Percentiles rank a stretch among this genome's conserved stretches.
Conservation (phyloP, 768 basidiomycete genomes). For the Panellus pusillus region DNA sequence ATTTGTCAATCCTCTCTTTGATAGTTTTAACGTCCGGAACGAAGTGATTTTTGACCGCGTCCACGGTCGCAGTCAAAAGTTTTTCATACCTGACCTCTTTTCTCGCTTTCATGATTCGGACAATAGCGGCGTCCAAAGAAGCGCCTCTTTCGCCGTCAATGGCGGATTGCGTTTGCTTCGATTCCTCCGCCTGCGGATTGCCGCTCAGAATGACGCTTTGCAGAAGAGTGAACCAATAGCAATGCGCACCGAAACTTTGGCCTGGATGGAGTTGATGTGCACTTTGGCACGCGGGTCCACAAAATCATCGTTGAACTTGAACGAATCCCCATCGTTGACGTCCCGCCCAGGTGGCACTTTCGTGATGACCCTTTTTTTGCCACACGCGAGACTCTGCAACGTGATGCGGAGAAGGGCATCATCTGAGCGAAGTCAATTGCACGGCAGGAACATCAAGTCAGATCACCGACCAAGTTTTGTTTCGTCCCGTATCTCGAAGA, state of each 20-base stretch:
- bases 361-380: constrained; percentile 82
- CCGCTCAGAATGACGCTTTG: constrained; percentile 1
- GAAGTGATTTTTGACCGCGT: constrained; percentile 87
- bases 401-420: constrained; percentile 75
- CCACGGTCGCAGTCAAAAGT: constrained; percentile 80
- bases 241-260: constrained; percentile 77
- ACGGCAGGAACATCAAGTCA: neutral
- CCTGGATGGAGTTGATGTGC: constrained; percentile 95
- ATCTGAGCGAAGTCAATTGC: constrained; percentile 43
- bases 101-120: constrained; percentile 92
- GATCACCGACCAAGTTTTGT: constrained; percentile 70
- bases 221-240: neutral
- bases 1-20: constrained; percentile 77
- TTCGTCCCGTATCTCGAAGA: constrained; percentile 63
- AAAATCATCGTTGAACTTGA: constrained; percentile 82
- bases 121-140: constrained; percentile 91
- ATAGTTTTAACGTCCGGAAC: constrained; percentile 81
- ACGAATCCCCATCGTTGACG: constrained; percentile 72
- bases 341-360: constrained; percentile 81
- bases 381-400: constrained; percentile 90
- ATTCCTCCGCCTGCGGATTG: constrained; percentile 72
- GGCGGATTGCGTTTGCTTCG: constrained; percentile 72
- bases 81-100: constrained; percentile 82
- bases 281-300: constrained; percentile 75
- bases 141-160: constrained; percentile 87